Evolutionary conservation across 2,329 filamentous ascomycete species (phyloP), one percentile per base, ranked within the genome.

Genomic region (Colletotrichum camelliae): DNA sequence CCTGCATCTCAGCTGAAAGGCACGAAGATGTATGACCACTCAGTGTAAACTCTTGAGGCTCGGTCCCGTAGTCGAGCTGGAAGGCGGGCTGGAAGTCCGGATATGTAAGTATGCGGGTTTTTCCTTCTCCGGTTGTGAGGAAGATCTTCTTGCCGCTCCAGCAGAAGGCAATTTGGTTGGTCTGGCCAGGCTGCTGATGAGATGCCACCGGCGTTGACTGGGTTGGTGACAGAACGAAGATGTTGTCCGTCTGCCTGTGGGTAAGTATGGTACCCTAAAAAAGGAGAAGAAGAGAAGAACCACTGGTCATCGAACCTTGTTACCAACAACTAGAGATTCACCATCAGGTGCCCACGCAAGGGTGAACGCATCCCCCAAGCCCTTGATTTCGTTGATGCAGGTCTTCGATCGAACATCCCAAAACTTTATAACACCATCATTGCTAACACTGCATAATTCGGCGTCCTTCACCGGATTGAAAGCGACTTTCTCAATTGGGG

Each of bases 381-480:
- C 90, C 78, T 91, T 92, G 52, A 95, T 89, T 82, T 95, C 93
- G 68, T 94, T 94, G 77, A 93, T 89, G 79, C 92, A 93, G 2
- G 90, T 89, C 81, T 94, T 95, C 74, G 90, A 93, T 79, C 94
- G 88, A 15, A 96, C 94, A 81, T 96, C 94, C 94, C 94, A 96
- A 79, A 96, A 92, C 81, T 94, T 92, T 76, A 94, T 92, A 37
- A 93, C 90, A 3, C 94, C 94, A 81, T 96, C 94, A 60, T 88
- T 90, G 78, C 93, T 94, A 69, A 94, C 90, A 81, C 93, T 95
- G 79, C 93, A 95, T 10, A 96, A 87, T 84, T 96, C 93, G 5
- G 93, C 92, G 82, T 96, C 94, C 82, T 93, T 94, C 74, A 90
- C 89, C 1, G 94, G 94, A 81, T 95, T 95, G 84, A 95, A 96